These are phyloP conservation scores for Mortierella sp. DNA, from an alignment of 371 early-diverging fungal species.

Conservation along the genomic window DNA sequence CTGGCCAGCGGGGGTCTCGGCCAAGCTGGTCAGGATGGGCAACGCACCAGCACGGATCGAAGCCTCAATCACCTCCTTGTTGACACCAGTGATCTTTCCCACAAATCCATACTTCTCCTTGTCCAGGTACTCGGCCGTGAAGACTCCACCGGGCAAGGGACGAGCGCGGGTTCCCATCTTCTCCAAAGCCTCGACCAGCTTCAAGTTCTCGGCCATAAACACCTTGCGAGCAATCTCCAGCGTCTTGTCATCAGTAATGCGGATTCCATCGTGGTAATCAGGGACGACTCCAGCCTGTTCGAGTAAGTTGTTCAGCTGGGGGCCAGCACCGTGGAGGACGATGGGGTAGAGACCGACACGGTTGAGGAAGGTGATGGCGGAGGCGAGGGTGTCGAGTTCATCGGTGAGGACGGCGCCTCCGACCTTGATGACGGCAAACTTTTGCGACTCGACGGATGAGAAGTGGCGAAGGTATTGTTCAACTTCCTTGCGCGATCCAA, in stretches of 20 bases:
- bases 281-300: conserved; percentile 92
- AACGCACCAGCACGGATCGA: conserved; percentile 93
- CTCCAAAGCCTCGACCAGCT: conserved; percentile 96
- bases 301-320: conserved; percentile 92
- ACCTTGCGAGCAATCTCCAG: conserved; percentile 92
- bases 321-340: conserved; percentile 97
- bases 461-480: conserved; percentile 97
- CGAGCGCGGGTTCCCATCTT: conserved; percentile 93
- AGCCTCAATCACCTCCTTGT: conserved; percentile 92
- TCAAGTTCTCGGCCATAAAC: conserved; percentile 94
- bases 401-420: conserved; percentile 97
- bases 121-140: conserved; percentile 95
- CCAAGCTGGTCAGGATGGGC: conserved; percentile 95
- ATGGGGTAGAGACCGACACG: conserved; percentile 98
- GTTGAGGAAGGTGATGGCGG: conserved; percentile 94
- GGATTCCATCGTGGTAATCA: conserved; percentile 95
- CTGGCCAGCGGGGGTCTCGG: conserved; percentile 97
- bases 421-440: conserved; percentile 99
- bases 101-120: conserved; percentile 93
- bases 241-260: conserved; percentile 94
- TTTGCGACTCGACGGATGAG: conserved; percentile 96
- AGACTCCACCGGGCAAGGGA: conserved; percentile 95
- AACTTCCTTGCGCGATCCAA: conserved; percentile 97
- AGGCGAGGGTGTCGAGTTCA: conserved; percentile 94
- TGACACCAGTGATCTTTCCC: conserved; percentile 90